A percentile compares a stretch with the other conserved stretches of the same genome.
Conservation (phyloP, 192 early-diverging fungal species). For the Tieghemiomyces parasiticus region DNA sequence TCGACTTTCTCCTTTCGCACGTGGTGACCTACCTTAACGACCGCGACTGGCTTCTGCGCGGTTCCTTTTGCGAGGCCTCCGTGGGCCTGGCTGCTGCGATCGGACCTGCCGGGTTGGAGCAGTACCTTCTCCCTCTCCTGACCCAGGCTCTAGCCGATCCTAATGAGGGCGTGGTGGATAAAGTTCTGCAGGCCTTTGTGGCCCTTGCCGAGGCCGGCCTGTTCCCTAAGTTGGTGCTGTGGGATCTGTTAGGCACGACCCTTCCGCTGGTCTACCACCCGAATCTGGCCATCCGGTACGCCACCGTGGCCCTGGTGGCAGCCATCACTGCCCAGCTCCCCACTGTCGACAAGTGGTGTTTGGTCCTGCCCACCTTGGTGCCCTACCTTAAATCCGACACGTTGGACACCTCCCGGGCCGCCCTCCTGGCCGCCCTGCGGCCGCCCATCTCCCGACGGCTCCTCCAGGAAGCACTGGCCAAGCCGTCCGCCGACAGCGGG, state of each 20-base stretch:
- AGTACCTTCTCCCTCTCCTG: conserved; percentile 91
- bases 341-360: conserved; percentile 15
- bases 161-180: conserved; percentile 86
- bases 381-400: conserved; percentile 17
- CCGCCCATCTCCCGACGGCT: conserved; percentile 5
- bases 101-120: conserved; percentile 69
- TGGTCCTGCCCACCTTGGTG: conserved; percentile 13
- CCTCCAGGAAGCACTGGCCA: conserved; percentile 7
- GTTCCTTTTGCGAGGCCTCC: conserved; percentile 89
- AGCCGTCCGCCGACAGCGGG: not conserved
- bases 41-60: conserved; percentile 83
- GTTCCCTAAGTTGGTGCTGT: conserved; percentile 55
- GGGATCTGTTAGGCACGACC: conserved; percentile 56
- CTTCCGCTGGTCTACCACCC: conserved; percentile 66
- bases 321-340: conserved; percentile 21
- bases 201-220: conserved; percentile 61
- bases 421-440: conserved; percentile 7
- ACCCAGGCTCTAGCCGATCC: conserved; percentile 71
- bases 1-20: conserved; percentile 75
- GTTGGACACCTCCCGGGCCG: conserved; percentile 16
- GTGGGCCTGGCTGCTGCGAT: conserved; percentile 81
- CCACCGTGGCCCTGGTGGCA: conserved; percentile 17
- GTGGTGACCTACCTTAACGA: conserved; percentile 97
- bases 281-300: conserved; percentile 63
- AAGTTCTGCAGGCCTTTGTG: conserved; percentile 68